These are phyloP conservation scores for Cudoniella acicularis DNA, from an alignment of 495 filamentous ascomycete species.

Conservation along the genomic window DNA sequence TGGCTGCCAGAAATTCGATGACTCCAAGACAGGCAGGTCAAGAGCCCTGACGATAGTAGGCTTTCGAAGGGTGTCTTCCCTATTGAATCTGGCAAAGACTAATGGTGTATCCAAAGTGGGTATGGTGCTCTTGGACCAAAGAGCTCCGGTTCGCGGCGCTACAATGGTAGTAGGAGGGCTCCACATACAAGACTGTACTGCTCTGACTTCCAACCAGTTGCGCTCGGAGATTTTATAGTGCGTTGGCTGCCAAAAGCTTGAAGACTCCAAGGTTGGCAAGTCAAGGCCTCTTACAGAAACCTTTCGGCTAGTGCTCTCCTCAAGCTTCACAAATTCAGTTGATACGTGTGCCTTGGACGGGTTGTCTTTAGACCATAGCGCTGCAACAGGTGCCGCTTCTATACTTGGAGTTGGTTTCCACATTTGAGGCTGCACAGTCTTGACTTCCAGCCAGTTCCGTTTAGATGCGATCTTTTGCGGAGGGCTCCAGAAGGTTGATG, in stretches of 20 bases:
- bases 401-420: neutral
- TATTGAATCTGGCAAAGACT: neutral
- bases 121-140: neutral
- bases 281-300: neutral
- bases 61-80: neutral
- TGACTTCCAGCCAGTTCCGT: neutral
- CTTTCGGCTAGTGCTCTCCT: neutral
- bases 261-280: neutral
- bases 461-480: neutral
- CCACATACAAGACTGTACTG: neutral
- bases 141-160: neutral
- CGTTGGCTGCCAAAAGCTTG: neutral
- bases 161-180: neutral
- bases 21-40: constrained; percentile 1
- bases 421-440: neutral
- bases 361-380: neutral
- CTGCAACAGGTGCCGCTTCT: neutral
- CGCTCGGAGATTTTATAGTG: neutral
- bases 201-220: neutral
- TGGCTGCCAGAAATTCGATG: constrained; percentile 12
- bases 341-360: neutral
- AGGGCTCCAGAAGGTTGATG: neutral
- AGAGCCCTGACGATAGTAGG: neutral
- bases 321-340: neutral
- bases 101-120: neutral